Percentiles rank a stretch among this genome's conserved stretches.
These are phyloP conservation scores for Drechslerella coelobrocha DNA, from an alignment of 2,329 filamentous ascomycete species.

Conservation along the genomic window DNA sequence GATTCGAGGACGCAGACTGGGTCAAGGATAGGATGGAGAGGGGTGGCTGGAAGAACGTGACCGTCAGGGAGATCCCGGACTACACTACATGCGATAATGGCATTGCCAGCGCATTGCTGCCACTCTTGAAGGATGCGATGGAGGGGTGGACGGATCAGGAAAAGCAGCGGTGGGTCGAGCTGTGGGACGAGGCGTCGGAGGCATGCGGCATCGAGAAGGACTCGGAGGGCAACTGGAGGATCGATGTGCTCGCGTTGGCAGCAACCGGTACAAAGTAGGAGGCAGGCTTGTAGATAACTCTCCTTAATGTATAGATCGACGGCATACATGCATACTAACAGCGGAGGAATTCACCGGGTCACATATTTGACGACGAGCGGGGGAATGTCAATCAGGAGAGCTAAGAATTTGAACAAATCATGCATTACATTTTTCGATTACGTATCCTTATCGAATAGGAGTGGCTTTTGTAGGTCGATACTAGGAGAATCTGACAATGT, in stretches of 20 bases:
- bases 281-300: neutral
- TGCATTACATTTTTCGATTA: conserved; percentile 27
- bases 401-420: conserved; percentile 18
- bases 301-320: neutral
- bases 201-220: conserved; percentile 13
- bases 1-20: conserved; percentile 25
- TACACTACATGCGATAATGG: conserved; percentile 14
- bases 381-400: conserved; percentile 1
- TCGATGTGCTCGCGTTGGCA: conserved; percentile 35
- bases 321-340: neutral
- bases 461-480: neutral
- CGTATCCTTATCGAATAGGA: conserved; percentile 23
- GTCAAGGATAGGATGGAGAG: conserved; percentile 29
- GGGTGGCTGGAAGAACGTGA: conserved; percentile 40
- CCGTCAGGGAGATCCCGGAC: conserved; percentile 24
- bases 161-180: conserved; percentile 12
- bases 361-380: conserved; percentile 3
- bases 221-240: conserved; percentile 21
- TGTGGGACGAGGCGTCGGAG: conserved; percentile 28
- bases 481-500: neutral
- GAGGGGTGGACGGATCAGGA: conserved; percentile 40
- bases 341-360: neutral
- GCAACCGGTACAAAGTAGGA: conserved; percentile 36
- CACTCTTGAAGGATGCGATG: conserved; percentile 19
- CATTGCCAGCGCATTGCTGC: conserved; percentile 11